These are phyloP conservation scores for Solanum pennellii DNA, from an alignment of 257 asterid species.

Conservation along the genomic window DNA sequence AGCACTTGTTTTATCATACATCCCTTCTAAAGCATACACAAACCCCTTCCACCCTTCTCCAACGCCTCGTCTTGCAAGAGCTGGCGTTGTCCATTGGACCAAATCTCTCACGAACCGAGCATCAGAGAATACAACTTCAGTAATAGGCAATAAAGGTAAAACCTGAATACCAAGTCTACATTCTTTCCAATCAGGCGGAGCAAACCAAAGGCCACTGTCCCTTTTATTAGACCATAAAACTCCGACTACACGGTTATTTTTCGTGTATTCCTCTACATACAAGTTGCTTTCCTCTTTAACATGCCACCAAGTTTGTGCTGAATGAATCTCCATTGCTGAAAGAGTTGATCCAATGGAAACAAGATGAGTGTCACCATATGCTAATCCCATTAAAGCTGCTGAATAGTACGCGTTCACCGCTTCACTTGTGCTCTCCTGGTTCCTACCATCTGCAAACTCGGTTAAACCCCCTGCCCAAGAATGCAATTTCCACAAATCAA, in stretches of 20 bases:
- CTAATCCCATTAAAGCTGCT: conserved; percentile 71
- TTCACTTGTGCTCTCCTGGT: conserved; percentile 79
- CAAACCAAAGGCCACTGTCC: conserved; percentile 77
- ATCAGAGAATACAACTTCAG: conserved; percentile 53
- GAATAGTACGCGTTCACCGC: conserved; percentile 76
- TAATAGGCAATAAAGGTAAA: conserved; percentile 52
- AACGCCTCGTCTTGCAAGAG: conserved; percentile 47
- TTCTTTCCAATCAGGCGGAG: conserved; percentile 59
- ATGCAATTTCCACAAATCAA: conserved; percentile 63
- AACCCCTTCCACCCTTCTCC: conserved; percentile 90
- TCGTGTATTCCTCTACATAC: conserved; percentile 37
- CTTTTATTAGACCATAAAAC: conserved; percentile 65
- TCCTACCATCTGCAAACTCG: conserved; percentile 71
- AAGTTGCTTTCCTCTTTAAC: conserved; percentile 27
- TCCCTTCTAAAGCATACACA: conserved; percentile 50
- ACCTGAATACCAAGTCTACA: conserved; percentile 63
- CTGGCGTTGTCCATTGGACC: conserved; percentile 52
- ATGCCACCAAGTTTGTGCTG: conserved; percentile 81
- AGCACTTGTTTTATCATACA: conserved; percentile 47
- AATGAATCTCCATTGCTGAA: conserved; percentile 52
- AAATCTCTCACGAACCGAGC: conserved; percentile 32
- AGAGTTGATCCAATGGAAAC: conserved; percentile 48
- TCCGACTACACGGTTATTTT: conserved; percentile 56
- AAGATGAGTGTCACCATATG: conserved; percentile 69
- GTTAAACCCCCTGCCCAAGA: conserved; percentile 87